Evolutionary conservation across 129 eudicot species (phyloP).

Genomic region (Escallonia rubra): DNA sequence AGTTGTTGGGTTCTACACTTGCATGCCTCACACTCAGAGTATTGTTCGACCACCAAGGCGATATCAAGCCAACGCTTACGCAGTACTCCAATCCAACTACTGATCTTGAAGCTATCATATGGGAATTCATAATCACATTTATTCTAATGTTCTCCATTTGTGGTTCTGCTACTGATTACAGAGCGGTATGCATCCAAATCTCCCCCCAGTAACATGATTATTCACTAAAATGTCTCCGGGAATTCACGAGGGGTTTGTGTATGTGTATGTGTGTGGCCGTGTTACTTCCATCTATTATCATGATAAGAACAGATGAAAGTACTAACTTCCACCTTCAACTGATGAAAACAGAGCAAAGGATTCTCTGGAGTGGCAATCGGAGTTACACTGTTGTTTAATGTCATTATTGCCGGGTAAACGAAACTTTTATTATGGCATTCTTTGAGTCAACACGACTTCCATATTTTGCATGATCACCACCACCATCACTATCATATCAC

Average conservation of each 20-base stretch:
- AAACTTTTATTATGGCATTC: too few relatives aligned
- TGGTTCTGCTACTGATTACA: conserved; percentile 57
- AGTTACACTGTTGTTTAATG: conserved; percentile 38
- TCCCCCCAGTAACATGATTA: background rate
- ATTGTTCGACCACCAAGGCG: conserved; percentile 42
- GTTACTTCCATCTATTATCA: too few relatives aligned
- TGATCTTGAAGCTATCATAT: conserved; percentile 46
- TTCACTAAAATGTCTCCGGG: too few relatives aligned
- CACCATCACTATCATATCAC: background rate
- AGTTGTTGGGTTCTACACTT: conserved; percentile 46
- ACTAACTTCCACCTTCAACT: conserved; percentile 7
- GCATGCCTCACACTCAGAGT: conserved; percentile 57
- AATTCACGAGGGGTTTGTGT: background rate
- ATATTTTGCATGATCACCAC: background rate
- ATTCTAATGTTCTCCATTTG: conserved; percentile 50
- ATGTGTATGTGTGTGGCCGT: background rate
- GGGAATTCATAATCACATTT: conserved; percentile 66
- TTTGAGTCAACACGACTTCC: background rate
- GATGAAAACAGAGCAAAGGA: conserved; percentile 38
- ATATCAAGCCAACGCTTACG: conserved; percentile 43
- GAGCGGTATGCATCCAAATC: conserved; percentile 39
- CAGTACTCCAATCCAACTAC: conserved; percentile 41
- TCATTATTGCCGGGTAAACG: conserved; percentile 47
- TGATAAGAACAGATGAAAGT: background rate
- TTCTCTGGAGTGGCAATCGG: conserved; percentile 63